phyloP scores from a whole-genome alignment of 345 rosid species.

The Salix purpurea region DNA sequence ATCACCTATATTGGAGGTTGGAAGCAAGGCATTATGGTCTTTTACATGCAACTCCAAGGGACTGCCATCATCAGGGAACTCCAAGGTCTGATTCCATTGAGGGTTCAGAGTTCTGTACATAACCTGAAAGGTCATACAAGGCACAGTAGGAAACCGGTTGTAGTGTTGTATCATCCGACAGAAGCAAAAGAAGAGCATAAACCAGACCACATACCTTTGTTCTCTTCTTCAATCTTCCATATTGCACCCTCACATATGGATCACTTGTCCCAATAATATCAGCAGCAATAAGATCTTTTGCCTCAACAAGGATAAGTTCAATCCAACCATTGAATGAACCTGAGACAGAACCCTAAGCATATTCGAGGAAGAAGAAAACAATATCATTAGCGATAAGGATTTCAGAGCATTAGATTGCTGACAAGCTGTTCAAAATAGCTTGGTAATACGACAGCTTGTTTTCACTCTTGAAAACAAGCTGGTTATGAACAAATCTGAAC shows the following conservation, averaged over 20 bases:
- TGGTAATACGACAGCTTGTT: neutral
- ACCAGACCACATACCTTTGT: constrained; percentile 57
- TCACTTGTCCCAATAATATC: constrained; percentile 98
- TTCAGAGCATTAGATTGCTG: neutral
- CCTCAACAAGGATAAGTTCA: constrained; percentile 85
- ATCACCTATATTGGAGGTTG: constrained; percentile 75
- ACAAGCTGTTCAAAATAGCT: neutral
- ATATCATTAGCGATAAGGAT: neutral
- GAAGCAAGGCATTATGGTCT: constrained; percentile 82
- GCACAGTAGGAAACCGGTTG: neutral
- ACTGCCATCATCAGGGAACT: constrained; percentile 84
- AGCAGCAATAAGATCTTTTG: constrained; percentile 80
- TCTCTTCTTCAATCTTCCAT: constrained; percentile 70
- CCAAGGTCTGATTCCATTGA: constrained; percentile 84
- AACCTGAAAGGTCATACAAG: constrained; percentile 44
- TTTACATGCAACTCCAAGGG: constrained; percentile 68
- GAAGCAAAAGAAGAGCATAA: neutral
- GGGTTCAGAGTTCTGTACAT: constrained; percentile 72
- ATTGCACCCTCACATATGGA: constrained; percentile 91
- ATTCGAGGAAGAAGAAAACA: constrained; percentile 14
- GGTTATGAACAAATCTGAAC: neutral
- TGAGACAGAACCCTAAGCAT: constrained; percentile 39
- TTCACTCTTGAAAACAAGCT: neutral
- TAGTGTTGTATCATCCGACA: neutral
- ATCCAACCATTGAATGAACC: constrained; percentile 69